A percentile compares a stretch with the other conserved stretches of the same genome.
These are phyloP conservation scores for Vanilla planifolia DNA, from an alignment of 106 monocot species.

Conservation along the genomic window DNA sequence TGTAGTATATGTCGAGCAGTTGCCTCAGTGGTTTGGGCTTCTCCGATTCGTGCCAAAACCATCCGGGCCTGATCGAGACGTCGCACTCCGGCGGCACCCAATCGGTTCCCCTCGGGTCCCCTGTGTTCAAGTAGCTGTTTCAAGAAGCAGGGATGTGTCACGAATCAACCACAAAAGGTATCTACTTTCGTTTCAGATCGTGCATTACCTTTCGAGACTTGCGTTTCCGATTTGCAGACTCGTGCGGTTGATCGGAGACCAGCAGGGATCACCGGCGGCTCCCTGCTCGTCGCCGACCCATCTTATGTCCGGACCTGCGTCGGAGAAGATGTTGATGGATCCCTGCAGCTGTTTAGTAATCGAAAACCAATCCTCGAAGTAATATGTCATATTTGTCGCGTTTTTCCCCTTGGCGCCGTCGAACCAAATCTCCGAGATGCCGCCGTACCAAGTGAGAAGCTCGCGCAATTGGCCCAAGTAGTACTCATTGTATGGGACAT, in stretches of 20 bases:
- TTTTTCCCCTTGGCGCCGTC: conserved; percentile 86
- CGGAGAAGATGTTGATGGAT: conserved; percentile 94
- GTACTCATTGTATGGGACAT: conserved; percentile 68
- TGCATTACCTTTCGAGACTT: conserved; percentile 29
- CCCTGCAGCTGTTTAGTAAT: conserved; percentile 58
- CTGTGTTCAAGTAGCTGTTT: conserved; percentile 69
- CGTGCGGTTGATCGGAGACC: conserved; percentile 67
- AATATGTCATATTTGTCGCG: conserved; percentile 77
- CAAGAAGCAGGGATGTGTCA: too few relatives aligned
- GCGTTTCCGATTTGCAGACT: conserved; percentile 58
- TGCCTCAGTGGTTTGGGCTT: conserved; percentile 47
- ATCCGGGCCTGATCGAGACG: conserved; percentile 73
- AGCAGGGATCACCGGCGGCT: conserved; percentile 63
- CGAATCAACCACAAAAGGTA: too few relatives aligned
- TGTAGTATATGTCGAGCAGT: conserved; percentile 82
- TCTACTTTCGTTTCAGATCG: too few relatives aligned
- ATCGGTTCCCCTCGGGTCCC: conserved; percentile 58
- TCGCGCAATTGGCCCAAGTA: conserved; percentile 73
- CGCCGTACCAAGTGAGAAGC: conserved; percentile 66
- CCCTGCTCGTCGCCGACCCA: conserved; percentile 91
- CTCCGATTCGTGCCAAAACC: conserved; percentile 90
- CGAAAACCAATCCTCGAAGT: conserved; percentile 73
- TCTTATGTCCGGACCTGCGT: conserved; percentile 76
- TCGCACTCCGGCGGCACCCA: conserved; percentile 98
- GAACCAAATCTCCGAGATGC: conserved; percentile 80